Percentiles rank a stretch among this genome's conserved stretches.
phyloP scores from a whole-genome alignment of 2,329 filamentous ascomycete species.

The Diplodia seriata region DNA sequence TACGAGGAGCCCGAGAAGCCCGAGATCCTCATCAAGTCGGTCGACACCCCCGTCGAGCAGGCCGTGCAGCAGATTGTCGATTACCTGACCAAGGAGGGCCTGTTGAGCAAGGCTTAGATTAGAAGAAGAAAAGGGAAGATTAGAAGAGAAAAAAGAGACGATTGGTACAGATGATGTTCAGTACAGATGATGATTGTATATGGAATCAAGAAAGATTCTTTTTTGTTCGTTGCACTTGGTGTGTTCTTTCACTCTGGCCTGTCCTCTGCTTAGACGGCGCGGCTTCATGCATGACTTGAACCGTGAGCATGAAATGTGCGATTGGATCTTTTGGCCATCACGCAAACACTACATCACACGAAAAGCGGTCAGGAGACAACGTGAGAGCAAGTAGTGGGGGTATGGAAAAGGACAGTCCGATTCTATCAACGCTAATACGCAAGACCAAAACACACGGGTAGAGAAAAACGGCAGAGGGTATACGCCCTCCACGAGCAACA shows the following conservation, averaged over 20 bases:
- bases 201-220: no score
- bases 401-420: not conserved
- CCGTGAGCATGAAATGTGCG: no score
- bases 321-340: not conserved
- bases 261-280: no score
- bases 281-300: no score
- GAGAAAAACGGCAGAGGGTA: slow-evolving; percentile 1
- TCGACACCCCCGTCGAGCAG: slow-evolving; percentile 84
- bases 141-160: not conserved
- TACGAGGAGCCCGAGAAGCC: slow-evolving; percentile 88
- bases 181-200: not conserved
- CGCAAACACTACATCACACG: not conserved
- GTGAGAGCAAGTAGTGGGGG: no score
- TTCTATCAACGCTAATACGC: slow-evolving; percentile 28
- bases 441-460: slow-evolving; percentile 10
- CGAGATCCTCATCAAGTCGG: slow-evolving; percentile 86
- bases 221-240: no score
- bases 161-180: not conserved
- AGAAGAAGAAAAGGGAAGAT: not conserved
- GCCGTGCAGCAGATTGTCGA: slow-evolving; percentile 83
- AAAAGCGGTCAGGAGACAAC: not conserved
- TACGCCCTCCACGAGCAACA: slow-evolving; percentile 17
- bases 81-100: slow-evolving; percentile 75
- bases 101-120: slow-evolving; percentile 54
- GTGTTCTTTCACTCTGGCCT: no score